phyloP scores from a whole-genome alignment of 805 yeast species.

The Ogataea nakhonphanomensis region DNA sequence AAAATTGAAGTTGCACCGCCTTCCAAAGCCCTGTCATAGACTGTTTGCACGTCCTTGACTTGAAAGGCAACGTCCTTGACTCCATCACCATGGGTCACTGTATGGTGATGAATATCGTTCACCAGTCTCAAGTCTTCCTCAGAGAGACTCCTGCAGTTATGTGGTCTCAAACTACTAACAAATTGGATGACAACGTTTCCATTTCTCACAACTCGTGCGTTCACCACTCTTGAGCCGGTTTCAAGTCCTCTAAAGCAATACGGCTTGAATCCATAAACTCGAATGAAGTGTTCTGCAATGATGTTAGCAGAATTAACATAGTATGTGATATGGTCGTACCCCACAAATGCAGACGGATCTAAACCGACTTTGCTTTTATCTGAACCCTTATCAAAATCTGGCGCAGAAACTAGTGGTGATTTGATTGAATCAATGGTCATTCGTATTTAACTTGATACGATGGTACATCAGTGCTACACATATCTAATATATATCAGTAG shows the following conservation, averaged over 20 bases:
- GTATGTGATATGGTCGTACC: conserved; percentile 67
- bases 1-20: conserved; percentile 45
- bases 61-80: conserved; percentile 72
- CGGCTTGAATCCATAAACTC: conserved; percentile 58
- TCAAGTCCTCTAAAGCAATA: conserved; percentile 68
- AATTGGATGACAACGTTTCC: conserved; percentile 51
- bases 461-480: no score
- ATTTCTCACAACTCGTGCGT: conserved; percentile 59
- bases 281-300: conserved; percentile 51
- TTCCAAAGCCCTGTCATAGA: conserved; percentile 44
- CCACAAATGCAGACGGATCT: conserved; percentile 20
- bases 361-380: no score
- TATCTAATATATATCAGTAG: no score
- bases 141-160: conserved; percentile 11
- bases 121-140: conserved; percentile 9
- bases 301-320: conserved; percentile 72
- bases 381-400: no score
- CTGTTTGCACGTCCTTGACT: conserved; percentile 49
- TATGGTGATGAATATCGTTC: conserved; percentile 42
- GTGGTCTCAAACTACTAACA: conserved; percentile 36
- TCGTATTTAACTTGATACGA: background rate
- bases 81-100: conserved; percentile 67
- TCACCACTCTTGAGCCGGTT: conserved; percentile 53
- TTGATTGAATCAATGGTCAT: background rate
- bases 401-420: no score